Percentiles rank a stretch among this genome's conserved stretches.
These are phyloP conservation scores for Aspergillus texensis DNA, from an alignment of 2,329 filamentous ascomycete genomes.

Conservation along the genomic window DNA sequence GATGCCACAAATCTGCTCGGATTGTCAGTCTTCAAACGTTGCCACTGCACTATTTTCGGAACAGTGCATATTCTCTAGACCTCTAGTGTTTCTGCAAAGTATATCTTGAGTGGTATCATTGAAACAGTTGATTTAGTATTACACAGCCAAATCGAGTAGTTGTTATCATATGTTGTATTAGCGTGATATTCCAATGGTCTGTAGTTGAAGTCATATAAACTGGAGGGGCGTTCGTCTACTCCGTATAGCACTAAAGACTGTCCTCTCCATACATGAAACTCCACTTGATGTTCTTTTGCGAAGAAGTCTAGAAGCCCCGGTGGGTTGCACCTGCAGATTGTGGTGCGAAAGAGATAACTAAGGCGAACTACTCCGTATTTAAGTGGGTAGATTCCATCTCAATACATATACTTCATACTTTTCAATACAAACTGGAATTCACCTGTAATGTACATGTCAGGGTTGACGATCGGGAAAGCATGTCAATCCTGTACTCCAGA, in stretches of 20 bases:
- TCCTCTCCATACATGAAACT: neutral
- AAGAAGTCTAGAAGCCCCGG: neutral
- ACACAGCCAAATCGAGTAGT: neutral
- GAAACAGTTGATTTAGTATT: neutral
- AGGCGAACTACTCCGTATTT: neutral
- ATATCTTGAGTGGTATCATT: neutral
- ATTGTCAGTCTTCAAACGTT: neutral
- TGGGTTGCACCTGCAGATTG: neutral
- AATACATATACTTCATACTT: neutral
- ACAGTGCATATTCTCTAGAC: neutral
- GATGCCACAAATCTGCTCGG: neutral
- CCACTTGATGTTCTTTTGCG: neutral
- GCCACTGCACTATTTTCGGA: slow-evolving; percentile 19
- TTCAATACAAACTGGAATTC: neutral
- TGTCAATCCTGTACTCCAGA: neutral
- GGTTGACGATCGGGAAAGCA: neutral
- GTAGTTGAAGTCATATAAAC: neutral
- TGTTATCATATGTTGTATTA: neutral
- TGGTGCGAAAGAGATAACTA: neutral
- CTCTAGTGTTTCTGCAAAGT: neutral
- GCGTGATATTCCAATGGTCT: neutral
- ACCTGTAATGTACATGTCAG: neutral
- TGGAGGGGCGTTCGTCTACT: neutral
- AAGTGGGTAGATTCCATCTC: neutral
- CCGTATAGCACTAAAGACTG: neutral